Conservation (phyloP, 257 asterid genomes). For the Verbascum thapsus region DNA sequence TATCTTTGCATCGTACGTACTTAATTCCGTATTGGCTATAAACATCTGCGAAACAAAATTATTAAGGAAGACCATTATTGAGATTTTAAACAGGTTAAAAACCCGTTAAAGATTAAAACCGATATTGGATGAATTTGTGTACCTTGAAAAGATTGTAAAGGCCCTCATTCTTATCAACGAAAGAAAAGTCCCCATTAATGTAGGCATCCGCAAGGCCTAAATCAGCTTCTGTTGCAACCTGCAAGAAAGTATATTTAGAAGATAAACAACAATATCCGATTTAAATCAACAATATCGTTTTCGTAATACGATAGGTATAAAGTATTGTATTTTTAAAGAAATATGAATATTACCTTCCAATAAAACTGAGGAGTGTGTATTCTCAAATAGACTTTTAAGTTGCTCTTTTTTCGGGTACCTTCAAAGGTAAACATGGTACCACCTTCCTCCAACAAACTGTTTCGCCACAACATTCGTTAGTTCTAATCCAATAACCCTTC, state of each 20-base stretch:
- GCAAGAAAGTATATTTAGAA: background rate
- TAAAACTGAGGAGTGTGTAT: constrained; percentile 74
- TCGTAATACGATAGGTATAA: background rate
- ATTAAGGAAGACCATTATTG: constrained; percentile 33
- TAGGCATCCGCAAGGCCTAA: constrained; percentile 88
- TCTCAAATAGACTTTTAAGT: constrained; percentile 54
- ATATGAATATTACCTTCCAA: constrained; percentile 60
- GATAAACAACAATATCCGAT: background rate
- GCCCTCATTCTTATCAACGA: constrained; percentile 60
- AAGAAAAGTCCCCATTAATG: constrained; percentile 74
- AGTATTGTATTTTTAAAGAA: background rate
- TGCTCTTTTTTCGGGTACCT: constrained; percentile 41
- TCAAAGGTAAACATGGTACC: constrained; percentile 64
- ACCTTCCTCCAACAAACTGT: constrained; percentile 78
- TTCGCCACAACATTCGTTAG: constrained; percentile 7
- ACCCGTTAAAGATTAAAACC: background rate
- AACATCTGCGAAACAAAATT: constrained; percentile 44
- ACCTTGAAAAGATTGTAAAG: constrained; percentile 70
- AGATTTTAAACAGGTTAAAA: background rate
- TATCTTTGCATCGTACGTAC: constrained; percentile 39
- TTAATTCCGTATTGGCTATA: constrained; percentile 58
- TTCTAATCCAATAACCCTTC: background rate
- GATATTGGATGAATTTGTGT: constrained; percentile 10
- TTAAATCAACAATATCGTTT: background rate
- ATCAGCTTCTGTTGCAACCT: constrained; percentile 74